Evolutionary conservation across 2,329 filamentous ascomycete genomes (phyloP).

Genomic region (Albifimbria verrucaria): DNA sequence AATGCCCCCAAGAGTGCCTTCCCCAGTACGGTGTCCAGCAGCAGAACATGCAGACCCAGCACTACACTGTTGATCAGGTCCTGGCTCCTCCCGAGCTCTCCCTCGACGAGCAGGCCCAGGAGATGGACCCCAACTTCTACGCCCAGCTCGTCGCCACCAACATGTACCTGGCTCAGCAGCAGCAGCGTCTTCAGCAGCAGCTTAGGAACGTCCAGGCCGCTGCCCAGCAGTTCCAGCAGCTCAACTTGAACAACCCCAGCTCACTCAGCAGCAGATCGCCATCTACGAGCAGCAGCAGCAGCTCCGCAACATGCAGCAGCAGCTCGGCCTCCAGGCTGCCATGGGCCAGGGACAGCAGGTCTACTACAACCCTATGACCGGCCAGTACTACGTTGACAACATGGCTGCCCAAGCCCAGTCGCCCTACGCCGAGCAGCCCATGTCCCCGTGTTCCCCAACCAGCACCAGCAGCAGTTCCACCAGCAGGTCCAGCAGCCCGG

Average conservation of each 20-base stretch:
- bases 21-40: slow-evolving; percentile 39
- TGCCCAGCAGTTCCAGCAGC: slow-evolving; percentile 75
- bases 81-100: slow-evolving; percentile 79
- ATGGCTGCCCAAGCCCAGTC: slow-evolving; percentile 38
- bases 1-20: slow-evolving; percentile 56
- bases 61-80: slow-evolving; percentile 83
- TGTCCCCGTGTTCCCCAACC: slow-evolving; percentile 29
- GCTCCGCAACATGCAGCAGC: slow-evolving; percentile 37
- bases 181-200: slow-evolving; percentile 93
- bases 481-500: slow-evolving; percentile 42
- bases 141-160: slow-evolving; percentile 90
- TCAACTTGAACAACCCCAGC: slow-evolving; percentile 61
- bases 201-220: slow-evolving; percentile 79
- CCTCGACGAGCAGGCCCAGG: slow-evolving; percentile 64
- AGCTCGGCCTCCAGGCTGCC: slow-evolving; percentile 33
- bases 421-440: slow-evolving; percentile 41
- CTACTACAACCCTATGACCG: slow-evolving; percentile 82
- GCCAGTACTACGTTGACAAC: slow-evolving; percentile 79
- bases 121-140: slow-evolving; percentile 82
- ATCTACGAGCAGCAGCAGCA: slow-evolving; percentile 44
- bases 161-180: slow-evolving; percentile 87
- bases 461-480: slow-evolving; percentile 41
- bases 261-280: slow-evolving; percentile 45
- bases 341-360: slow-evolving; percentile 64
- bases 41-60: slow-evolving; percentile 34